Evolutionary conservation across 2,329 filamentous ascomycete species (phyloP).

Genomic region (Chrysoporthe puriensis): DNA sequence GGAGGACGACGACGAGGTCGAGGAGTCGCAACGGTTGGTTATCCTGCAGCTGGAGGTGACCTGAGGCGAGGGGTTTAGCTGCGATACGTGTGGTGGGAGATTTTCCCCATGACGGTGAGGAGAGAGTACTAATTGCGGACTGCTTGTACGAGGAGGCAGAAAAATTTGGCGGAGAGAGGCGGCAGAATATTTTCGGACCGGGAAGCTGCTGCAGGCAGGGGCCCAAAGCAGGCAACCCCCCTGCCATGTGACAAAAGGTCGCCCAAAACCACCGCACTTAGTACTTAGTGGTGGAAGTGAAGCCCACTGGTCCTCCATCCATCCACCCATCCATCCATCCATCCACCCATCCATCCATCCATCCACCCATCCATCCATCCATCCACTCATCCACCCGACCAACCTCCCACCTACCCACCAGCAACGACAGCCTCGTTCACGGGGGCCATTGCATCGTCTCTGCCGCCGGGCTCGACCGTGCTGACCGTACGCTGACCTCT

Average conservation of each 20-base stretch:
- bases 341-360: background rate
- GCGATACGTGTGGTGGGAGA: background rate
- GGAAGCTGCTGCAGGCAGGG: background rate
- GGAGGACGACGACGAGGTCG: too few species aligned
- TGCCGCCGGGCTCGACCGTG: background rate
- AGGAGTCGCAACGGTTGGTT: background rate
- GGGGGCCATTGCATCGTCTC: background rate
- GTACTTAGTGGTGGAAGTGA: background rate
- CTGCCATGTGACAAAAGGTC: background rate
- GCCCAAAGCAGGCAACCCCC: background rate
- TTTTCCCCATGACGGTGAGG: conserved; percentile 3
- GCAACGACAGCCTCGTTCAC: background rate
- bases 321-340: background rate
- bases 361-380: background rate
- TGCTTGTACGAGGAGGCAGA: background rate
- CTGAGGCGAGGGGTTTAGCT: background rate
- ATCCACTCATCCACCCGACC: background rate
- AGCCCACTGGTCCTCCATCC: background rate
- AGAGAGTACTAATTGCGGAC: background rate
- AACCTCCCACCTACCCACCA: background rate
- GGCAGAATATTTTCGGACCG: conserved; percentile 9
- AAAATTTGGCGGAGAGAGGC: conserved; percentile 26
- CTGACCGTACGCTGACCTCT: background rate
- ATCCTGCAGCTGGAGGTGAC: background rate
- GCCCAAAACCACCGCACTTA: background rate